Conservation (phyloP, 352 stramenopile genomes). For the Phytophthora megakarya region DNA sequence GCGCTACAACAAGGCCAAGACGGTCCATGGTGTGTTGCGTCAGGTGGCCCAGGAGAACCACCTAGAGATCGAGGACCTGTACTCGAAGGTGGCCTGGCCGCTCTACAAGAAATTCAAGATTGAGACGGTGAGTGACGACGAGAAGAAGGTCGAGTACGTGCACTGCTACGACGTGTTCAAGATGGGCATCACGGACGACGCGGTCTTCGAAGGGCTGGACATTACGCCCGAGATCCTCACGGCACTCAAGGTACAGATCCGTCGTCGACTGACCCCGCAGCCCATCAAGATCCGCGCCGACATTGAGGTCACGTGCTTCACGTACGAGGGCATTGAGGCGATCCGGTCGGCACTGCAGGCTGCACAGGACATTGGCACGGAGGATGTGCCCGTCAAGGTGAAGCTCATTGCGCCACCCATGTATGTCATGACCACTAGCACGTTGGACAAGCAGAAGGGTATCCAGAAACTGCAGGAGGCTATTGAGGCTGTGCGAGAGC, state of each 20-base stretch:
- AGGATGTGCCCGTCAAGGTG: slow-evolving; percentile 96
- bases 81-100: slow-evolving; percentile 96
- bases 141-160: slow-evolving; percentile 93
- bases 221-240: slow-evolving; percentile 86
- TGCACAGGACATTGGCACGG: slow-evolving; percentile 81
- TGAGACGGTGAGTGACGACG: slow-evolving; percentile 73
- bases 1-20: slow-evolving; percentile 99
- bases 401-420: slow-evolving; percentile 99
- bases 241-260: slow-evolving; percentile 96
- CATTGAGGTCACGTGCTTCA: slow-evolving; percentile 99
- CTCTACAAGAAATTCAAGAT: slow-evolving; percentile 98
- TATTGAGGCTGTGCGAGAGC: slow-evolving; percentile 94
- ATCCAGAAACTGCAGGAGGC: slow-evolving; percentile 96
- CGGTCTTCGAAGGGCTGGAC: slow-evolving; percentile 91
- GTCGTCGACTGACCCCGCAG: slow-evolving; percentile 96
- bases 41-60: slow-evolving; percentile 86
- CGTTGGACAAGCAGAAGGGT: slow-evolving; percentile 97
- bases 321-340: slow-evolving; percentile 99
- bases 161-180: slow-evolving; percentile 99
- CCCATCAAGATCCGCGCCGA: slow-evolving; percentile 99
- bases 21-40: slow-evolving; percentile 95
- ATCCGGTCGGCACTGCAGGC: slow-evolving; percentile 96
- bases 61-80: slow-evolving; percentile 80
- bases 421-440: slow-evolving; percentile 99
- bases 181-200: slow-evolving; percentile 92